phyloP scores from a whole-genome alignment of 352 stramenopile genomes.

The Phytophthora multivora region DNA sequence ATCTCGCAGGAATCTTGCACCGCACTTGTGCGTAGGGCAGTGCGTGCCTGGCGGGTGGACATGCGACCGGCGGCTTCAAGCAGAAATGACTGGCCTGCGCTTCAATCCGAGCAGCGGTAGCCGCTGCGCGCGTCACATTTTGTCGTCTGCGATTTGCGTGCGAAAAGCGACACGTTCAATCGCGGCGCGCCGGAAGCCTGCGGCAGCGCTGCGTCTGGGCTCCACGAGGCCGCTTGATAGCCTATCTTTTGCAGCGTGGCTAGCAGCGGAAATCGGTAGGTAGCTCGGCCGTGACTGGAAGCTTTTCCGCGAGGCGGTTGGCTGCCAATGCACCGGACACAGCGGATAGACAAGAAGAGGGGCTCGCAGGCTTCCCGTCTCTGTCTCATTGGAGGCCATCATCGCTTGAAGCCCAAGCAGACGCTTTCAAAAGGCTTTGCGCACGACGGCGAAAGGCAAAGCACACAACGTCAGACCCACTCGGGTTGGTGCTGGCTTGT shows the following conservation, averaged over 20 bases:
- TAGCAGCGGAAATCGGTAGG: conserved; percentile 7
- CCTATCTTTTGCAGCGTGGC: conserved; percentile 24
- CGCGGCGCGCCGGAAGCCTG: not conserved
- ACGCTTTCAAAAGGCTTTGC: conserved; percentile 9
- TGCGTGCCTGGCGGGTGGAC: conserved; percentile 9
- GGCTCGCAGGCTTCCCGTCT: conserved; percentile 4
- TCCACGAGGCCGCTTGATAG: not conserved
- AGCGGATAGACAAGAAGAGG: conserved; percentile 12
- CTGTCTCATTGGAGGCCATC: conserved; percentile 15
- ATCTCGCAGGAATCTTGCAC: conserved; percentile 25
- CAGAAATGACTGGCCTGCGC: conserved; percentile 24
- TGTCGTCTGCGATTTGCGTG: conserved; percentile 14
- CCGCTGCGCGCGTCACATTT: conserved; percentile 28
- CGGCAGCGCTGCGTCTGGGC: not conserved
- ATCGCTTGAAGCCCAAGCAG: conserved; percentile 14
- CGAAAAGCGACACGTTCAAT: conserved; percentile 15
- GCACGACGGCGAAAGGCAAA: not conserved
- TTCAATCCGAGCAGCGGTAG: conserved; percentile 1
- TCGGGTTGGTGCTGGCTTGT: not conserved
- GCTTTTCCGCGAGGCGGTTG: conserved; percentile 6
- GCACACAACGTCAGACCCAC: not conserved
- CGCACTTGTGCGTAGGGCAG: conserved; percentile 5
- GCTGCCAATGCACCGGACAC: conserved; percentile 33
- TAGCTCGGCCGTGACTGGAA: conserved; percentile 16
- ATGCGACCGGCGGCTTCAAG: conserved; percentile 24